Evolutionary conservation across 176 grass and related monocot genomes (phyloP).

Genomic region (Bolboschoenus planiculmis): DNA sequence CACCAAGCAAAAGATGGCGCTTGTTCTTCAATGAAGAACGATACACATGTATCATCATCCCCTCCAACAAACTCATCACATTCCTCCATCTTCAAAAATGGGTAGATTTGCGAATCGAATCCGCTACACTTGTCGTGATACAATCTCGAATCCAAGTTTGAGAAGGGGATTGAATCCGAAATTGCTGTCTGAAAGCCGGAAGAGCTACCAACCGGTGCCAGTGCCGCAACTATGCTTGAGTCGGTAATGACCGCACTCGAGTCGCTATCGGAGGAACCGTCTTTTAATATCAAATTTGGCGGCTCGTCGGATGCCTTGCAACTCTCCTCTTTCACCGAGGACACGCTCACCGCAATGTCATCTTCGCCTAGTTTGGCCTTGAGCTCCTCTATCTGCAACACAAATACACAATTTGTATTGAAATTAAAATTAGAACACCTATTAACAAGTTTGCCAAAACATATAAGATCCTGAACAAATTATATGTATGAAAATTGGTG

Average conservation of each 20-base stretch:
- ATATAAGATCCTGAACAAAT: no score
- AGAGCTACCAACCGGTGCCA: background rate
- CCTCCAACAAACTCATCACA: conserved; percentile 52
- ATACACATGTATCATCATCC: conserved; percentile 50
- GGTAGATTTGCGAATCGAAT: conserved; percentile 24
- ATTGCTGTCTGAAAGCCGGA: background rate
- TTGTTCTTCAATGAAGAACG: conserved; percentile 67
- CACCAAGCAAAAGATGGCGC: conserved; percentile 60
- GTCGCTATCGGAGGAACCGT: conserved; percentile 60
- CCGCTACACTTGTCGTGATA: conserved; percentile 12
- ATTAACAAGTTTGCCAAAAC: background rate
- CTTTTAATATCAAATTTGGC: conserved; percentile 22
- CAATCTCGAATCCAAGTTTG: background rate
- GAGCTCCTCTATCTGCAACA: conserved; percentile 60
- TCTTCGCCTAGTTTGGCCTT: conserved; percentile 53
- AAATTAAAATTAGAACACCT: background rate
- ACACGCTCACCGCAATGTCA: conserved; percentile 40
- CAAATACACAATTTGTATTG: background rate
- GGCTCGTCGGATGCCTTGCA: conserved; percentile 31
- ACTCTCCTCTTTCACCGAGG: conserved; percentile 70
- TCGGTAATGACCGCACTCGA: conserved; percentile 63
- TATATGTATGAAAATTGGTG: conserved; percentile 1
- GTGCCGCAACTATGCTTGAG: conserved; percentile 18
- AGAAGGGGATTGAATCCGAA: conserved; percentile 15
- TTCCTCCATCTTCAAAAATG: conserved; percentile 57